A percentile compares a stretch with the other conserved stretches of the same genome.
phyloP scores from a whole-genome alignment of 352 stramenopile species.

The Hyphochytrium catenoides region DNA sequence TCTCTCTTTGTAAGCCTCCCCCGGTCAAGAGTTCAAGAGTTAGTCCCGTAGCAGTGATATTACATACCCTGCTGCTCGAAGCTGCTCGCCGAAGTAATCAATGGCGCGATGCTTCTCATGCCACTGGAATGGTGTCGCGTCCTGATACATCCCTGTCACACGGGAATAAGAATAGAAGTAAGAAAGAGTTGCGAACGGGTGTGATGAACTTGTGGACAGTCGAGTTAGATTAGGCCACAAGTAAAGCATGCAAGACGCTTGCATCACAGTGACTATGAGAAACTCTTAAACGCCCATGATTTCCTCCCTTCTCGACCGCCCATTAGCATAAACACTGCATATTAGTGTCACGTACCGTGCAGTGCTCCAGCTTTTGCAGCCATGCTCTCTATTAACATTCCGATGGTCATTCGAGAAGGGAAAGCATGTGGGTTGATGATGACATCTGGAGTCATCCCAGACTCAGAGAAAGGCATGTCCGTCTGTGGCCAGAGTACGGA shows the following conservation, averaged over 20 bases:
- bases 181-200: no score
- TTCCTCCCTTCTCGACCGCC: no score
- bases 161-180: slow-evolving; percentile 3
- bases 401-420: slow-evolving; percentile 94
- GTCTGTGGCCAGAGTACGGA: slow-evolving; percentile 96
- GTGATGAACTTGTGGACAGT: no score
- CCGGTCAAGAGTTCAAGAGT: not conserved
- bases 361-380: slow-evolving; percentile 94
- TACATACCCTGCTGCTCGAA: slow-evolving; percentile 76
- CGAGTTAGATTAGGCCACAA: no score
- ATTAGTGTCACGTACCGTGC: slow-evolving; percentile 78
- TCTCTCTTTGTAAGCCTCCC: slow-evolving; percentile 10
- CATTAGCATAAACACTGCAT: no score
- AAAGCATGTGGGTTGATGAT: slow-evolving; percentile 99
- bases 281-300: no score
- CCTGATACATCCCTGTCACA: slow-evolving; percentile 43
- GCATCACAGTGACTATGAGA: no score
- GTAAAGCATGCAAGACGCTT: no score
- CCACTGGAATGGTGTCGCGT: slow-evolving; percentile 97
- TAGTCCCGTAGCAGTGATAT: not conserved
- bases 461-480: slow-evolving; percentile 98
- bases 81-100: slow-evolving; percentile 97
- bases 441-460: slow-evolving; percentile 92
- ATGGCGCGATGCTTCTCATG: slow-evolving; percentile 94
- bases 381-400: slow-evolving; percentile 95